Conservation (phyloP, 2,329 filamentous ascomycete species). For the Calonectria pteridis region DNA sequence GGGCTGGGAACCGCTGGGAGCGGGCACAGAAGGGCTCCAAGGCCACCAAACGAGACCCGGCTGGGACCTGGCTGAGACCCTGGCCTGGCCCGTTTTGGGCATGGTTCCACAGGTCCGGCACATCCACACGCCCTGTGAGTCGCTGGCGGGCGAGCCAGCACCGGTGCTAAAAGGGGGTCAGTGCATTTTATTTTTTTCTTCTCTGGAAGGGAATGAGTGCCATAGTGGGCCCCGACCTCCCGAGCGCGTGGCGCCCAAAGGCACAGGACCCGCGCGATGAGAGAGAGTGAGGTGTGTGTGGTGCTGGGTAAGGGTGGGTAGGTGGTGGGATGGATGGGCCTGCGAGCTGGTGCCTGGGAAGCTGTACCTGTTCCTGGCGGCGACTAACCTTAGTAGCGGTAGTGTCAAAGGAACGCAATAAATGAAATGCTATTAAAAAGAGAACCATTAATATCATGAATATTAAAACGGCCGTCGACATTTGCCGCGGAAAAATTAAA, state of each 20-base stretch:
- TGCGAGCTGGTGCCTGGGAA: background rate
- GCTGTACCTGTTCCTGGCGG: background rate
- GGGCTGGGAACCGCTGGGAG: slow-evolving; percentile 12
- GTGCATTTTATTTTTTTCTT: slow-evolving; percentile 1
- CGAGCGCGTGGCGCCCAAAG: slow-evolving; percentile 26
- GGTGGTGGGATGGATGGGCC: background rate
- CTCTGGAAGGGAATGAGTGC: slow-evolving; percentile 1
- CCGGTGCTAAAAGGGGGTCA: slow-evolving; percentile 6
- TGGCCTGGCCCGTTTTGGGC: background rate
- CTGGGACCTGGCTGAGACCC: slow-evolving; percentile 1
- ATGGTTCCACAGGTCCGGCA: slow-evolving; percentile 9
- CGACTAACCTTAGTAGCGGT: background rate
- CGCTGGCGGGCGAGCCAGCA: background rate
- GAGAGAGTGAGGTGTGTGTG: too few relatives aligned
- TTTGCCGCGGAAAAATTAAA: background rate
- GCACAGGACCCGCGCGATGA: background rate
- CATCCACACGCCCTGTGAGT: background rate
- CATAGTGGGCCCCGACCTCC: slow-evolving; percentile 27
- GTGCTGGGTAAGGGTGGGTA: background rate
- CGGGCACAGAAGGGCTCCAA: background rate
- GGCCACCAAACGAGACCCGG: background rate
- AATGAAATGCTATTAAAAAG: background rate
- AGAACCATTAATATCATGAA: background rate
- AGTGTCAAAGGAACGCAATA: background rate
- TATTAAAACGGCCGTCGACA: background rate